Conservation (phyloP, 192 early-diverging fungal species). For the Jimgerdemannia flammicorona region DNA sequence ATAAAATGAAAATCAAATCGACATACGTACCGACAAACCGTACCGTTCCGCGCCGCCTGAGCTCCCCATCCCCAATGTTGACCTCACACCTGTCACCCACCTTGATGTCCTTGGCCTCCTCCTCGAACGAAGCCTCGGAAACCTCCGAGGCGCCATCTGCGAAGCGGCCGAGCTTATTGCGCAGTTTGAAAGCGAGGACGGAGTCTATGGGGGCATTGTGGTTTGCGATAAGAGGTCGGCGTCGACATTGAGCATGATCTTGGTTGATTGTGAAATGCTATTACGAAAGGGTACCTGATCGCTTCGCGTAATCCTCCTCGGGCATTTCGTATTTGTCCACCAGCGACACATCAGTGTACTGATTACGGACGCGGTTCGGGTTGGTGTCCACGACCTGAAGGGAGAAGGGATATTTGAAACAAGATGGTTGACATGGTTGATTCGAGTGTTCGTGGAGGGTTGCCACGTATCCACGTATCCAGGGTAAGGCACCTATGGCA, state of each 20-base stretch:
- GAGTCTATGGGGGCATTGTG: conserved; percentile 46
- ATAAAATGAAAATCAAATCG: conserved; percentile 52
- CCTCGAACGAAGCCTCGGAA: conserved; percentile 48
- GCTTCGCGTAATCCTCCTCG: conserved; percentile 85
- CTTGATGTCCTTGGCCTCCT: conserved; percentile 60
- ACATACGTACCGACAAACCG: conserved; percentile 62
- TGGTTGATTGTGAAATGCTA: neutral
- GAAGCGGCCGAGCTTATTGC: conserved; percentile 87
- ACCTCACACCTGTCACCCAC: conserved; percentile 87
- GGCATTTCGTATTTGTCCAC: conserved; percentile 93
- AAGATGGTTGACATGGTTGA: neutral
- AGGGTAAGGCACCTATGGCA: too few species aligned
- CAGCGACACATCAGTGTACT: conserved; percentile 82
- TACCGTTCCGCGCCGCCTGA: conserved; percentile 59
- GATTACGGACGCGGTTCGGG: conserved; percentile 57
- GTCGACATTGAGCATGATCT: too few species aligned
- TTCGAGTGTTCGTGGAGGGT: neutral
- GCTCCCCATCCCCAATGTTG: conserved; percentile 47
- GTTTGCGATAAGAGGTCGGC: too few species aligned
- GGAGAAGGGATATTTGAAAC: neutral
- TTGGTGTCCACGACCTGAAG: conserved; percentile 66
- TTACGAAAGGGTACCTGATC: conserved; percentile 43
- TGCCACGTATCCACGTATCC: too few species aligned
- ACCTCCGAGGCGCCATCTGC: conserved; percentile 48
- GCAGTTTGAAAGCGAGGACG: conserved; percentile 84